Percentiles rank a stretch among this genome's conserved stretches.
Evolutionary conservation across 176 grass and related monocot species (phyloP).

Genomic region (Elymus sibiricus): DNA sequence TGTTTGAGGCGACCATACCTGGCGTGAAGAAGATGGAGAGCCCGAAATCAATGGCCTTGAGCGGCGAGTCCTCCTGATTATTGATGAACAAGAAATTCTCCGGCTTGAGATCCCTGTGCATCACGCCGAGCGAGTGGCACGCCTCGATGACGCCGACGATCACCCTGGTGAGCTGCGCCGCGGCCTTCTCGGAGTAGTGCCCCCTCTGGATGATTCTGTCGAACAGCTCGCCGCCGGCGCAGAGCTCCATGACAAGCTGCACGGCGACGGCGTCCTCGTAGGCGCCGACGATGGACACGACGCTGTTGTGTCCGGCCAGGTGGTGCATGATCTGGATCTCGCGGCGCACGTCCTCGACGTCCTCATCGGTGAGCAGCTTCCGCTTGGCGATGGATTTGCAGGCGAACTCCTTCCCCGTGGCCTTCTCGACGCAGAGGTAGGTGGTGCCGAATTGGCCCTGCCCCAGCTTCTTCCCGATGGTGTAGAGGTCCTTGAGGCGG

Average conservation of each 20-base stretch:
- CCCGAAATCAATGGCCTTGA: conserved; percentile 75
- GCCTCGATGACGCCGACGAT: conserved; percentile 60
- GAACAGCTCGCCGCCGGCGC: conserved; percentile 80
- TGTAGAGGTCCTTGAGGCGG: conserved; percentile 65
- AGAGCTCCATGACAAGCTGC: conserved; percentile 79
- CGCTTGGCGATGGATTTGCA: conserved; percentile 98
- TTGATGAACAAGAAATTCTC: conserved; percentile 72
- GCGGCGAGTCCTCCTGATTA: conserved; percentile 53
- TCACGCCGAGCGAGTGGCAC: conserved; percentile 69
- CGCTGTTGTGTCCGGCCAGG: conserved; percentile 70
- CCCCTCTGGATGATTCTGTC: conserved; percentile 71
- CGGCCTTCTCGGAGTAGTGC: conserved; percentile 79
- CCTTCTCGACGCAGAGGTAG: conserved; percentile 82
- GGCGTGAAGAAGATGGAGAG: conserved; percentile 76
- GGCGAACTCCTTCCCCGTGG: conserved; percentile 56
- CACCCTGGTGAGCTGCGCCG: conserved; percentile 52
- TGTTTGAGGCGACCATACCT: conserved; percentile 30
- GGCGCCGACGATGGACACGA: conserved; percentile 65
- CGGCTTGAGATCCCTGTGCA: conserved; percentile 77
- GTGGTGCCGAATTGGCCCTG: conserved; percentile 85
- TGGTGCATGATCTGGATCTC: conserved; percentile 99
- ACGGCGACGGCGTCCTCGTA: conserved; percentile 83
- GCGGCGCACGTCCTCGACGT: conserved; percentile 93
- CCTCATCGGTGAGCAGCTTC: conserved; percentile 90
- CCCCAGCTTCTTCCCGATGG: conserved; percentile 65